Conservation (phyloP, 306 rosid species). For the Quercus glauca region DNA sequence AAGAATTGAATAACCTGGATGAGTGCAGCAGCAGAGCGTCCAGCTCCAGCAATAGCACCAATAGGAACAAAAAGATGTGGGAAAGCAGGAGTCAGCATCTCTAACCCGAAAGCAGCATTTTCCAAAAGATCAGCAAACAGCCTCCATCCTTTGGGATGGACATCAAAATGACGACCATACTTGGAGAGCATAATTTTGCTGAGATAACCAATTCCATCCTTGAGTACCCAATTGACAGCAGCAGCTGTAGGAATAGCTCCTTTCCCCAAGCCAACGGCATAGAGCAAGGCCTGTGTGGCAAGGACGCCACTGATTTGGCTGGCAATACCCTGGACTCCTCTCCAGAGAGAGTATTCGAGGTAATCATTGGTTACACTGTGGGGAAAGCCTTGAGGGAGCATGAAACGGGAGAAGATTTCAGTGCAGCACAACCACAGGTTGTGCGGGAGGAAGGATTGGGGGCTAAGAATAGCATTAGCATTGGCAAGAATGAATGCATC, state of each 20-base stretch:
- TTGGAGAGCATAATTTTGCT: conserved; percentile 83
- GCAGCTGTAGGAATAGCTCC: conserved; percentile 94
- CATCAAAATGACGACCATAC: conserved; percentile 94
- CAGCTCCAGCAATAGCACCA: conserved; percentile 91
- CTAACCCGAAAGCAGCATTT: conserved; percentile 90
- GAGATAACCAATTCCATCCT: conserved; percentile 93
- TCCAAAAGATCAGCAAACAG: conserved; percentile 88
- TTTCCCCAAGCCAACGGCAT: conserved; percentile 90
- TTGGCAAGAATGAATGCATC: conserved; percentile 47
- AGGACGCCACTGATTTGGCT: conserved; percentile 85
- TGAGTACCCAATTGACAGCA: conserved; percentile 87
- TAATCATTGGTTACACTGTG: conserved; percentile 78
- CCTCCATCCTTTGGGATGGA: conserved; percentile 93
- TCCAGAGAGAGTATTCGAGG: conserved; percentile 85
- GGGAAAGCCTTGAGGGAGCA: conserved; percentile 95
- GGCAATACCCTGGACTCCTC: conserved; percentile 92
- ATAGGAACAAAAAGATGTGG: conserved; percentile 66
- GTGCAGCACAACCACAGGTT: conserved; percentile 43
- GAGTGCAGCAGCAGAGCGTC: conserved; percentile 72
- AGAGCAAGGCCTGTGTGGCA: conserved; percentile 91
- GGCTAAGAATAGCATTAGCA: conserved; percentile 22
- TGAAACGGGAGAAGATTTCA: conserved; percentile 47
- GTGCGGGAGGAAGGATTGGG: conserved; percentile 17
- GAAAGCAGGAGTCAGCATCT: conserved; percentile 83
- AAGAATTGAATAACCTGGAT: conserved; percentile 40